Evolutionary conservation across 2,329 filamentous ascomycete species (phyloP).

Genomic region (Scytalidium lignicola): DNA sequence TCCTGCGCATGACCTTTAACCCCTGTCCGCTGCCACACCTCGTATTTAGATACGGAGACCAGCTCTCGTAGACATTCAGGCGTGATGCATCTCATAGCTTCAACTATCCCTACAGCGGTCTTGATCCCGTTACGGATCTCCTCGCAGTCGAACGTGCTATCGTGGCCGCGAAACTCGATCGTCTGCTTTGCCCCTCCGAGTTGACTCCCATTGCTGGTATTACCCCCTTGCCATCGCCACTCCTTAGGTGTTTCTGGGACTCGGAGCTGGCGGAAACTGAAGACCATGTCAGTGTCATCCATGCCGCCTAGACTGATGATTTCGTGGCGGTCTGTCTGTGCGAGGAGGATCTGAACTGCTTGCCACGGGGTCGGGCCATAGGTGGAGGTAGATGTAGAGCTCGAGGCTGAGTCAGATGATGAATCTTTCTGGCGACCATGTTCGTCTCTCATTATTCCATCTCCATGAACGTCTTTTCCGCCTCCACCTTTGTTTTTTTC

Average conservation of each 20-base stretch:
- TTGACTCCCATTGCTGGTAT: too few relatives aligned
- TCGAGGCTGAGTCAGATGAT: too few relatives aligned
- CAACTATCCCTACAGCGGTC: conserved; percentile 12
- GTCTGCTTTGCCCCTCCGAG: conserved; percentile 5
- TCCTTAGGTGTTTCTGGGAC: too few relatives aligned
- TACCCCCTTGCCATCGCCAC: too few relatives aligned
- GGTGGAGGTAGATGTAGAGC: conserved; percentile 3
- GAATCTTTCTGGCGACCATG: too few relatives aligned
- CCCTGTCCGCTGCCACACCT: conserved; percentile 5
- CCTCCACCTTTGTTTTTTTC: too few relatives aligned
- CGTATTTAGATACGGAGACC: neutral
- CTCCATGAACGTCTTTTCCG: too few relatives aligned
- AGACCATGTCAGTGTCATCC: neutral
- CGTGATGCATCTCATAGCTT: conserved; percentile 5
- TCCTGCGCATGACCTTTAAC: neutral
- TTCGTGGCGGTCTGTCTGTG: neutral
- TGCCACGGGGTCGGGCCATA: conserved; percentile 1
- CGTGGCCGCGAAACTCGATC: conserved; percentile 24
- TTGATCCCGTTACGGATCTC: conserved; percentile 15
- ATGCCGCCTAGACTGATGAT: neutral
- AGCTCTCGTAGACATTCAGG: neutral
- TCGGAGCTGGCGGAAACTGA: too few relatives aligned
- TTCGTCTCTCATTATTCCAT: too few relatives aligned
- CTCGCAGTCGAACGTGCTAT: conserved; percentile 12
- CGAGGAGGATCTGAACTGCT: neutral